Conservation (phyloP, 2,329 filamentous ascomycete genomes). For the Calonectria hongkongensis region DNA sequence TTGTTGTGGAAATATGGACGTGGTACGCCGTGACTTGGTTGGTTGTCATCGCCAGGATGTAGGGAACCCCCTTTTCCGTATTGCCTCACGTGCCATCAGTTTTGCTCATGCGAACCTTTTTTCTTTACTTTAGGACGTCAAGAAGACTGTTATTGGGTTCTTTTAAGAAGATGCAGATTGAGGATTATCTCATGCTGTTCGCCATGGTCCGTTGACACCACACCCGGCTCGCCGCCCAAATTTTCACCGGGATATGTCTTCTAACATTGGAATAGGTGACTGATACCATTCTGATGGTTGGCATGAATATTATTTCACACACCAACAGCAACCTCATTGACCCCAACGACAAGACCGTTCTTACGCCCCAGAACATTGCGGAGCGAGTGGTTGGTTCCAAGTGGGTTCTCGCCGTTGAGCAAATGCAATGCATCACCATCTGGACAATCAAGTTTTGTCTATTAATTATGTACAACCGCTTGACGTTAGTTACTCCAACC, state of each 20-base stretch:
- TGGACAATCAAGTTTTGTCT: constrained; percentile 75
- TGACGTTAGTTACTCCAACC: constrained; percentile 64
- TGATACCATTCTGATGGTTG: constrained; percentile 73
- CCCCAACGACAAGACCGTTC: constrained; percentile 62
- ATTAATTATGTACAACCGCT: constrained; percentile 73
- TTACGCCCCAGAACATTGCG: constrained; percentile 67
- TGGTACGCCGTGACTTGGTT: constrained; percentile 66
- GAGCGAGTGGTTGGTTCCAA: constrained; percentile 73
- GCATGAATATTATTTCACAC: constrained; percentile 72
- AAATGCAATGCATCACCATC: constrained; percentile 76
- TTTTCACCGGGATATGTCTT: neutral
- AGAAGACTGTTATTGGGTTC: constrained; percentile 65
- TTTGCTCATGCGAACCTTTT: constrained; percentile 23
- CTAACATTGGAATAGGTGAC: constrained; percentile 57
- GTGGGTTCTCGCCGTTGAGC: constrained; percentile 77
- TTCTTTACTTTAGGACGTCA: constrained; percentile 56
- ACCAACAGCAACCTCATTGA: constrained; percentile 78
- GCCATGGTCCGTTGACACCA: constrained; percentile 65
- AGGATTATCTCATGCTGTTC: constrained; percentile 74
- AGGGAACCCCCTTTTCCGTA: constrained; percentile 45
- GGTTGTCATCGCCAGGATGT: constrained; percentile 64
- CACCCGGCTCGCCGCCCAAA: neutral
- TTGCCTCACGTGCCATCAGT: neutral
- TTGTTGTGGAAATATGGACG: constrained; percentile 64
- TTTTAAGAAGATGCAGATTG: constrained; percentile 69